These are phyloP conservation scores for Aspergillus campestris DNA, from an alignment of 495 filamentous ascomycete species.

Conservation along the genomic window DNA sequence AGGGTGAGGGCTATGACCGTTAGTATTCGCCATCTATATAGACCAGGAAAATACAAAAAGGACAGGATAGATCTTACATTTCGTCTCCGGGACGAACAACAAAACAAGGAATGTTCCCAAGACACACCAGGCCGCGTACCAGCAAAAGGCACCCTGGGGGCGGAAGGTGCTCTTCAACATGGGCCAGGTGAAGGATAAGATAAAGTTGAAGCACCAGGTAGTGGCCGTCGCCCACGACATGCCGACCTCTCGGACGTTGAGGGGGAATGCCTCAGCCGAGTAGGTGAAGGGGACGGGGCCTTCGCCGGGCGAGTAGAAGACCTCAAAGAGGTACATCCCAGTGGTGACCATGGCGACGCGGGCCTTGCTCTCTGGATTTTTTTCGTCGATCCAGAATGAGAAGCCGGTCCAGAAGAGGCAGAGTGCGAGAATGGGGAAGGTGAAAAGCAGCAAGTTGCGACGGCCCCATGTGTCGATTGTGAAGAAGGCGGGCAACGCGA, in stretches of 20 bases:
- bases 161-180: slow-evolving; percentile 39
- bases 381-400: slow-evolving; percentile 44
- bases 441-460: slow-evolving; percentile 53
- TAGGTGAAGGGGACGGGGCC: slow-evolving; percentile 53
- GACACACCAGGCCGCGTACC: slow-evolving; percentile 53
- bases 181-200: slow-evolving; percentile 52
- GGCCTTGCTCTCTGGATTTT: slow-evolving; percentile 18
- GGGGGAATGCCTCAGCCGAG: slow-evolving; percentile 50
- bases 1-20: slow-evolving; percentile 33
- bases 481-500: slow-evolving; percentile 58
- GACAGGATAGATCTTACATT: slow-evolving; percentile 24
- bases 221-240: slow-evolving; percentile 55
- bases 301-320: slow-evolving; percentile 48
- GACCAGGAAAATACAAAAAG: slow-evolving; percentile 2
- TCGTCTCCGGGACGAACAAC: slow-evolving; percentile 50
- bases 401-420: slow-evolving; percentile 51
- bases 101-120: slow-evolving; percentile 49
- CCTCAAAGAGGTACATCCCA: slow-evolving; percentile 43
- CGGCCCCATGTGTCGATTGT: slow-evolving; percentile 61
- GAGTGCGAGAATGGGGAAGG: slow-evolving; percentile 54
- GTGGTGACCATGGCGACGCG: slow-evolving; percentile 41
- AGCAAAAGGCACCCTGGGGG: slow-evolving; percentile 50
- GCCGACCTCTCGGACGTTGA: slow-evolving; percentile 57
- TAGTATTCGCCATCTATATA: neutral
- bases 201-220: slow-evolving; percentile 44